phyloP scores from a whole-genome alignment of 1,284 basidiomycete species.

The Wallemia ichthyophaga region DNA sequence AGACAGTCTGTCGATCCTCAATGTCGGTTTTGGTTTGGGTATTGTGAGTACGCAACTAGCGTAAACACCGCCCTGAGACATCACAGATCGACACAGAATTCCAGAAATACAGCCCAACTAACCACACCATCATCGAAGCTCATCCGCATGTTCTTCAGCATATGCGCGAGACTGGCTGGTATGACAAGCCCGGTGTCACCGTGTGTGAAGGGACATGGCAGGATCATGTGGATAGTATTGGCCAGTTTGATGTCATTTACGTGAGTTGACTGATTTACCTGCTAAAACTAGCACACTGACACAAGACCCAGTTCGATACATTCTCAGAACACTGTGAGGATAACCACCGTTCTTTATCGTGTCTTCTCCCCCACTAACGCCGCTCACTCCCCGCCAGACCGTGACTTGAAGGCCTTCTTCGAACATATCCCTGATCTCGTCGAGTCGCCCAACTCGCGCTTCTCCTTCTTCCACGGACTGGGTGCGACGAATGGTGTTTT shows the following conservation, averaged over 20 bases:
- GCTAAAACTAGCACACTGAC: no score
- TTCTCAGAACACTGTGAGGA: conserved; percentile 54
- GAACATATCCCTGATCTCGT: conserved; percentile 49
- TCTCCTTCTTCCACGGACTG: conserved; percentile 90
- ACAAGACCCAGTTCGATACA: conserved; percentile 81
- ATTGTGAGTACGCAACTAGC: conserved; percentile 29
- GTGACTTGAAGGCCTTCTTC: conserved; percentile 53
- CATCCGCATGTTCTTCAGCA: conserved; percentile 65
- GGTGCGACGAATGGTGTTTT: conserved; percentile 52
- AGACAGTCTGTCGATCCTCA: conserved; percentile 37
- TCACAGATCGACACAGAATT: conserved; percentile 50
- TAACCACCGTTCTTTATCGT: no score
- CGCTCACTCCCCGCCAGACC: conserved; percentile 6
- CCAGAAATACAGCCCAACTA: conserved; percentile 30
- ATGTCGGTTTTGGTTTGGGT: conserved; percentile 80
- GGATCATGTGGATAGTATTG: conserved; percentile 33
- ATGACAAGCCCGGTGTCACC: conserved; percentile 38
- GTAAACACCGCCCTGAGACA: neutral
- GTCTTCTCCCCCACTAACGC: neutral
- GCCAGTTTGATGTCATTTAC: conserved; percentile 9
- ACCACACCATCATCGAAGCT: conserved; percentile 82
- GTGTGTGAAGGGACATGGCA: conserved; percentile 82
- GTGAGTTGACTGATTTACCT: no score
- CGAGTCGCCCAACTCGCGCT: conserved; percentile 40
- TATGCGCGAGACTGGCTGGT: conserved; percentile 47